These are phyloP conservation scores for Tetrahymena borealis DNA, from an alignment of 73 alveolate species.

Conservation along the genomic window DNA sequence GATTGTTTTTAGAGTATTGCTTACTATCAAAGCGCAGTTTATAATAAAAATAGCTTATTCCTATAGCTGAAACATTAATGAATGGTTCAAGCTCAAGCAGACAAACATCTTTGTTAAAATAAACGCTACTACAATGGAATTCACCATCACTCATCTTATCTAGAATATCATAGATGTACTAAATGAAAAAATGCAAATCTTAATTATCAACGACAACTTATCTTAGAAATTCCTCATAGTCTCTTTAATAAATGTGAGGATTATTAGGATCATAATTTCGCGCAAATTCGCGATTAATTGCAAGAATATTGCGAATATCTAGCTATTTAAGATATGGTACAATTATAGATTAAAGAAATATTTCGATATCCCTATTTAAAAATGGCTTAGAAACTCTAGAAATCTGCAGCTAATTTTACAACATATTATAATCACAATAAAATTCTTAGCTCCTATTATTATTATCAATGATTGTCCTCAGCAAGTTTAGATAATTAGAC, in stretches of 20 bases:
- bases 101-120: neutral
- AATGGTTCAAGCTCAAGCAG: neutral
- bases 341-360: no score
- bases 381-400: no score
- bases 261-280: neutral
- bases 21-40: neutral
- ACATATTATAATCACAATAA: no score
- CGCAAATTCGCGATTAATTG: neutral
- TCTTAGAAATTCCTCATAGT: neutral
- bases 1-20: neutral
- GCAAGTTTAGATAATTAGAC: no score
- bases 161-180: neutral
- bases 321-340: neutral
- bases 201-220: neutral
- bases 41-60: neutral
- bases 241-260: neutral
- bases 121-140: neutral
- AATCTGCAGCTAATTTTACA: no score
- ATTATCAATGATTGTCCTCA: no score
- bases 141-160: neutral
- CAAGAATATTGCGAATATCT: neutral
- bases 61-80: neutral
- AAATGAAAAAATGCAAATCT: neutral
- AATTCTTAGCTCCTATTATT: no score
- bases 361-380: no score